A percentile compares a stretch with the other conserved stretches of the same genome.
phyloP scores from a whole-genome alignment of 2,329 filamentous ascomycete genomes.

The Aspergillus hortae region DNA sequence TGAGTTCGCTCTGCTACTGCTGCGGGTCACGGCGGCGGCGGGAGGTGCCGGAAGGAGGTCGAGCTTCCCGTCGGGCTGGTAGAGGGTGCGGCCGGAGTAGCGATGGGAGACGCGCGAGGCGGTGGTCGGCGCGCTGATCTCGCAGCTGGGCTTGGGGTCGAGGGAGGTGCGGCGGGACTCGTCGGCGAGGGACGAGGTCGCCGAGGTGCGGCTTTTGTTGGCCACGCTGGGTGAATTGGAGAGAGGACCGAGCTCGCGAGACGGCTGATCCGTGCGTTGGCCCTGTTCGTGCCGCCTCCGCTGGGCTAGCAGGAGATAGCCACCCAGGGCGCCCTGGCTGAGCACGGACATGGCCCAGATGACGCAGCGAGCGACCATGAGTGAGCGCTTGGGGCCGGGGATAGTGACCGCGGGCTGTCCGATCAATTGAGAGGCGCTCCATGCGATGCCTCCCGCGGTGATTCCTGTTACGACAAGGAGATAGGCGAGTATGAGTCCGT shows the following conservation, averaged over 20 bases:
- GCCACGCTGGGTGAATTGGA: conserved; percentile 10
- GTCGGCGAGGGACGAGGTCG: conserved; percentile 8
- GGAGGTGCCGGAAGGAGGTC: conserved; percentile 16
- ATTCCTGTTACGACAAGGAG: conserved; percentile 22
- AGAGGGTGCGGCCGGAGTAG: conserved; percentile 29
- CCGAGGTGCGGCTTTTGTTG: conserved; percentile 3
- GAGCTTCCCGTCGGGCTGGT: conserved; percentile 21
- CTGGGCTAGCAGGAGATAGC: conserved; percentile 21
- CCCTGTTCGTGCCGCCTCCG: conserved; percentile 4
- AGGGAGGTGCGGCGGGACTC: conserved; percentile 12
- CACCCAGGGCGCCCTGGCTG: conserved; percentile 28
- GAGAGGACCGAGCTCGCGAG: conserved; percentile 22
- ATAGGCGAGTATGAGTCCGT: conserved; percentile 20
- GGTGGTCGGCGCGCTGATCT: conserved; percentile 17
- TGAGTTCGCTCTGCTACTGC: neutral
- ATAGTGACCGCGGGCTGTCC: neutral
- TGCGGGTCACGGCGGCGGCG: conserved; percentile 8
- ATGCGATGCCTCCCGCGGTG: conserved; percentile 27
- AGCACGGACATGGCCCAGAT: conserved; percentile 33
- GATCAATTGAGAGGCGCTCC: conserved; percentile 15
- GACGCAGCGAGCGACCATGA: conserved; percentile 35
- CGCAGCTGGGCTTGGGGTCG: conserved; percentile 12
- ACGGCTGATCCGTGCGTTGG: conserved; percentile 21
- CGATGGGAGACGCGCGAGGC: conserved; percentile 26
- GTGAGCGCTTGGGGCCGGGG: conserved; percentile 4